Evolutionary conservation across 1,139 yeast species (phyloP).

Genomic region (Hansenula anomala): DNA sequence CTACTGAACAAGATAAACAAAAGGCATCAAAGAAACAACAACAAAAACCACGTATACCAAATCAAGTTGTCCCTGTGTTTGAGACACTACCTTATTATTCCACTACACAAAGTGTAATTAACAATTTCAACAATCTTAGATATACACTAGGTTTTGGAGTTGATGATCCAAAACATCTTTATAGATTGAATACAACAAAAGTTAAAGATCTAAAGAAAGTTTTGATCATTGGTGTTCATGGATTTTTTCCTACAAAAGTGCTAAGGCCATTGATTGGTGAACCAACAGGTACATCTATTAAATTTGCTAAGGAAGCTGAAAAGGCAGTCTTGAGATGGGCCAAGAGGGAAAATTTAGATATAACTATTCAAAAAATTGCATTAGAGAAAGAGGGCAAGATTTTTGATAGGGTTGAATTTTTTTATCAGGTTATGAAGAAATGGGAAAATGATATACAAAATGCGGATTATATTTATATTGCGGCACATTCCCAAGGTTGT

Average conservation of each 20-base stretch:
- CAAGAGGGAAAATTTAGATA: constrained; percentile 43
- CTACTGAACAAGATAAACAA: constrained; percentile 3
- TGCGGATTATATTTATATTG: constrained; percentile 84
- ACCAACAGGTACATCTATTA: constrained; percentile 88
- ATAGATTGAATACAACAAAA: constrained; percentile 17
- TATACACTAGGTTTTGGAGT: constrained; percentile 21
- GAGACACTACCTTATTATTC: constrained; percentile 26
- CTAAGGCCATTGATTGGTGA: constrained; percentile 84
- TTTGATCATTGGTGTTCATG: constrained; percentile 89
- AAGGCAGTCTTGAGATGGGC: constrained; percentile 73
- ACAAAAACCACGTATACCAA: constrained; percentile 11
- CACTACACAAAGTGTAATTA: constrained; percentile 11
- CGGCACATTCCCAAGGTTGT: constrained; percentile 94
- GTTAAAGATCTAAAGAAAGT: constrained; percentile 39
- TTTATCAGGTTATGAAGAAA: constrained; percentile 64
- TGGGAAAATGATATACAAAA: constrained; percentile 67
- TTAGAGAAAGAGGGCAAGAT: constrained; percentile 91
- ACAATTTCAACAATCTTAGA: constrained; percentile 17
- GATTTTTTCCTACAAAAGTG: constrained; percentile 87
- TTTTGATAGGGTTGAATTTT: constrained; percentile 76
- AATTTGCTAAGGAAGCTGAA: constrained; percentile 86
- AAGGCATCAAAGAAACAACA: neutral
- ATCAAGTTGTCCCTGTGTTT: constrained; percentile 29
- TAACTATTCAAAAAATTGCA: constrained; percentile 84
- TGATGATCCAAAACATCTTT: constrained; percentile 24